Percentiles rank a stretch among this genome's conserved stretches.
phyloP scores from a whole-genome alignment of 495 filamentous ascomycete species.

The Hypoxylon subgilvum region DNA sequence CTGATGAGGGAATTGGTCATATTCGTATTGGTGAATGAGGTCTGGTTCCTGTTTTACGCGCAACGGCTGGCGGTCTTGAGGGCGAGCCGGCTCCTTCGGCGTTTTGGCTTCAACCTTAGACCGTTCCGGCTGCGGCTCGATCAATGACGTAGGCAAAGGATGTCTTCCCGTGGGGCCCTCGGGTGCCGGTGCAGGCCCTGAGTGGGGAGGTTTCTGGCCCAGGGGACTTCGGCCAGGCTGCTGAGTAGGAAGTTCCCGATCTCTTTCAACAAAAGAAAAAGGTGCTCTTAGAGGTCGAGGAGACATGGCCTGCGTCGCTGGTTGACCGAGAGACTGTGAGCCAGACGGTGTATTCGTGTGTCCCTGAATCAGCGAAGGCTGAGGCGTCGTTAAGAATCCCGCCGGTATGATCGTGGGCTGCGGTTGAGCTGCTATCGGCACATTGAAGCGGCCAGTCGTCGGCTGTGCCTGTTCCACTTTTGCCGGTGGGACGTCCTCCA shows the following conservation, averaged over 20 bases:
- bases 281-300: constrained; percentile 49
- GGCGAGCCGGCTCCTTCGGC: constrained; percentile 35
- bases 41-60: constrained; percentile 57
- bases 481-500: constrained; percentile 56
- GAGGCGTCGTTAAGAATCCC: constrained; percentile 30
- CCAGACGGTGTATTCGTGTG: constrained; percentile 37
- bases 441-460: constrained; percentile 48
- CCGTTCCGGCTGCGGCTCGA: constrained; percentile 39
- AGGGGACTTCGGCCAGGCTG: constrained; percentile 33
- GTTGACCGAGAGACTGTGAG: constrained; percentile 37
- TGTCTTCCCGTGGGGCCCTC: constrained; percentile 37
- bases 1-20: constrained; percentile 36
- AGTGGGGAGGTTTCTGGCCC: constrained; percentile 31
- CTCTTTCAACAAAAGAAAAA: constrained; percentile 36
- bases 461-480: constrained; percentile 39
- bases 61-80: constrained; percentile 40
- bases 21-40: constrained; percentile 44
- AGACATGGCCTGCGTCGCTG: constrained; percentile 47
- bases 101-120: constrained; percentile 36
- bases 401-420: constrained; percentile 37
- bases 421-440: constrained; percentile 47
- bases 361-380: constrained; percentile 25
- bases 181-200: constrained; percentile 29
- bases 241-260: constrained; percentile 37
- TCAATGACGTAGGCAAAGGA: constrained; percentile 37